These are phyloP conservation scores for Micractinium sp. DNA, from an alignment of 139 green algal genomes.

Conservation along the genomic window DNA sequence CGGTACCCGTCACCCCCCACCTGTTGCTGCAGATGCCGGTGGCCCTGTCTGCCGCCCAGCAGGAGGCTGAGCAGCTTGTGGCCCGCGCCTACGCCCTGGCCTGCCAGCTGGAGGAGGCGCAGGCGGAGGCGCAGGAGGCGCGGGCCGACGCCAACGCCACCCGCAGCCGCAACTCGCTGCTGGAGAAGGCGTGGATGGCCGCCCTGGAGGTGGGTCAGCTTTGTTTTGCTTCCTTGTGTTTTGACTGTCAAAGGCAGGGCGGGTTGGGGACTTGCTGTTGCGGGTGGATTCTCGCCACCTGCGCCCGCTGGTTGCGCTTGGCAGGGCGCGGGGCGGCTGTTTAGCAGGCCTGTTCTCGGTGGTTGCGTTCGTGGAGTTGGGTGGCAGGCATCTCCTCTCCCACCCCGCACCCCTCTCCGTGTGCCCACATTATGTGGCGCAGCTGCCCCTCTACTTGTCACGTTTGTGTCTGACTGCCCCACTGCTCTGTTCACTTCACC, in stretches of 20 bases:
- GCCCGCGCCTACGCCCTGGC: not conserved
- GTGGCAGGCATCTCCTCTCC: too few species aligned
- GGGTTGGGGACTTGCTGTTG: too few species aligned
- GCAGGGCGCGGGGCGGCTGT: too few species aligned
- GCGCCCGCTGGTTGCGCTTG: too few species aligned
- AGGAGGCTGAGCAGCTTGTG: not conserved
- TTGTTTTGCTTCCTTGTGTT: not conserved
- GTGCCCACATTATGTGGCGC: too few species aligned
- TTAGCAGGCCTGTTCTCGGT: too few species aligned
- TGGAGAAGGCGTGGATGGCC: constrained; percentile 1
- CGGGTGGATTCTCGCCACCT: too few species aligned
- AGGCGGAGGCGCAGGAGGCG: not conserved
- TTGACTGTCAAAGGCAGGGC: too few species aligned
- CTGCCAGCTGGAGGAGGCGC: not conserved
- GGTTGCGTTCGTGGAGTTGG: too few species aligned
- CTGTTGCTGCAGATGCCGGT: not conserved
- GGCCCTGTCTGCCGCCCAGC: not conserved
- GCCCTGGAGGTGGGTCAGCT: not conserved
- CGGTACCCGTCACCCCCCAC: not conserved
- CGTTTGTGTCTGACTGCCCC: too few species aligned
- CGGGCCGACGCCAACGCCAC: not conserved
- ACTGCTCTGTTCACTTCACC: not conserved
- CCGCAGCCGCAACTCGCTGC: constrained; percentile 14
- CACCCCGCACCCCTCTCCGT: too few species aligned
- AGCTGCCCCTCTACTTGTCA: not conserved